Evolutionary conservation across 345 rosid species (phyloP).

Genomic region (Eutrema japonicum): DNA sequence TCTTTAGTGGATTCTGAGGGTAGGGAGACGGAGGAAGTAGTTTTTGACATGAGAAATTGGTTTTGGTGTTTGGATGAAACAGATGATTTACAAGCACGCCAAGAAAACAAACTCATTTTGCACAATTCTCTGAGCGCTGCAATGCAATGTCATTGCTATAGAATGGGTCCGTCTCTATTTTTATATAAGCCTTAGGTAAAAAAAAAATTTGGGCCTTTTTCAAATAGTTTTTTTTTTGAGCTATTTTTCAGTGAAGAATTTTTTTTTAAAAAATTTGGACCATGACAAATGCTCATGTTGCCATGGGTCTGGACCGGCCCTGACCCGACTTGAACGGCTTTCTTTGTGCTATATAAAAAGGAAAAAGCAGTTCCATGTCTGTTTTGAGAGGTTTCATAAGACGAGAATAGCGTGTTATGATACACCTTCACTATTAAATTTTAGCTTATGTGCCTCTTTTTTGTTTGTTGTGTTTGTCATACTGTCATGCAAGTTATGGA

Average conservation of each 20-base stretch:
- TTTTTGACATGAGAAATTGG: too few relatives aligned
- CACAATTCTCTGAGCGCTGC: slow-evolving; percentile 67
- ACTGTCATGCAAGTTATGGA: background rate
- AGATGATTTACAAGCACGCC: slow-evolving; percentile 66
- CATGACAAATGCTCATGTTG: too few relatives aligned
- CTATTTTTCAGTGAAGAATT: too few relatives aligned
- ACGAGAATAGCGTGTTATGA: background rate
- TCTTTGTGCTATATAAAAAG: slow-evolving; percentile 1
- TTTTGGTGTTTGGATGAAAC: too few relatives aligned
- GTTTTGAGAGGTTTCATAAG: background rate
- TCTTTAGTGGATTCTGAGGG: too few relatives aligned
- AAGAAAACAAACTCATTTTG: slow-evolving; percentile 92
- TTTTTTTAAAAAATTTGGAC: too few relatives aligned
- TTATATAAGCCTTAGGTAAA: too few relatives aligned
- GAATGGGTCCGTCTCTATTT: too few relatives aligned
- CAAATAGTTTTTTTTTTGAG: too few relatives aligned
- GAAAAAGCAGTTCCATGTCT: slow-evolving; percentile 1
- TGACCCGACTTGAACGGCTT: slow-evolving; percentile 4
- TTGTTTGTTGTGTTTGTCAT: background rate
- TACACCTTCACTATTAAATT: background rate
- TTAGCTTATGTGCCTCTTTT: background rate
- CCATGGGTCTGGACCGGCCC: too few relatives aligned
- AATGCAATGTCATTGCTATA: slow-evolving; percentile 4
- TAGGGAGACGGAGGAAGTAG: too few relatives aligned
- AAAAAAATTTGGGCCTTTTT: too few relatives aligned